Evolutionary conservation across 306 rosid genomes (phyloP), one percentile per base, ranked within the genome.

Genomic region (Inga laurina): DNA sequence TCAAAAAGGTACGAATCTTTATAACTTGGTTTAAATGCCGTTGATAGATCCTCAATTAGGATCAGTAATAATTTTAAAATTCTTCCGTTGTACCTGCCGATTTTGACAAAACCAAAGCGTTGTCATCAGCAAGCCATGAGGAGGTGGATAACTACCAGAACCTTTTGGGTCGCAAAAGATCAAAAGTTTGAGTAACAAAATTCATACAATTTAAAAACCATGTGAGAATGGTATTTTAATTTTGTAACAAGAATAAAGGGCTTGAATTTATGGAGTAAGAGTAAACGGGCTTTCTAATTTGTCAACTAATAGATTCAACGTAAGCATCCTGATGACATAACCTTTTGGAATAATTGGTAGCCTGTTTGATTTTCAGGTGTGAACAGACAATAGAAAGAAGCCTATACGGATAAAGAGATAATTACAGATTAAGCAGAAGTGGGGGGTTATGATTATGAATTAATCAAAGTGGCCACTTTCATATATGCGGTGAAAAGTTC

Each of bases 201-300:
- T 7, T 7, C 1, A 16, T 54, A 1, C 61, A 19, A 54, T 69
- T 32, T 12, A 10, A 32, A 71, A 75, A 35, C 67, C 46, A 74
- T 35, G 52, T 82, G 35, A 4, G 44, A 3, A 24, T 74, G 77
- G 62, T 48, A 62, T 44, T 32, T 74, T 3, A 62, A 67, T 67
- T 35, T 67, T 37, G 19, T 18, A 3, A 41, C 8, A 2, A 7
- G 61, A 46, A 24, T 43, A 43, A 46, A 71, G 11, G 7, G 39
- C 46, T 52, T 51, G 27, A 74, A 62, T 81, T 80, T 48, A 34
- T 34, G 67, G 54, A 34, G 35, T n/a, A 22, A 74, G 65, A 49
- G 5, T 13, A 48, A 7, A 8, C 1, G 37, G 9, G 19, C 44
- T 75, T 51, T 51, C 22, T 75, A 75, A 69, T 65, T 24, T 37